A percentile compares a stretch with the other conserved stretches of the same genome.
phyloP scores from a whole-genome alignment of 805 yeast species.

The Cyberlindnera lachancei region DNA sequence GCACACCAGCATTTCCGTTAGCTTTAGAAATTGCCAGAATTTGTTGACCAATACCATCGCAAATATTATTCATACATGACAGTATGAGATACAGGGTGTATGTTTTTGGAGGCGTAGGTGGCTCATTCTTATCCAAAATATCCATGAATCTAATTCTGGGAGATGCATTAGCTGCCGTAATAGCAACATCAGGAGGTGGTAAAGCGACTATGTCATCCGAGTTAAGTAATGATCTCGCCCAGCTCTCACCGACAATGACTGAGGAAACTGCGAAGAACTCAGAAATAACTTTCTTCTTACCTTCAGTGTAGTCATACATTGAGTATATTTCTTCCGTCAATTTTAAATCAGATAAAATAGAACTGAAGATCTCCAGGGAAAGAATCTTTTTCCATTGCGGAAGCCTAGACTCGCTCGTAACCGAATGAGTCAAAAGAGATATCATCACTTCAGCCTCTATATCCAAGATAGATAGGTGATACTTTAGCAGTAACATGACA shows the following conservation, averaged over 20 bases:
- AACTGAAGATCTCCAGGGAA: constrained; percentile 64
- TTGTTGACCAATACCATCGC: constrained; percentile 62
- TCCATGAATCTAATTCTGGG: constrained; percentile 58
- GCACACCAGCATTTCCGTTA: constrained; percentile 8
- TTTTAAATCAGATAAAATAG: constrained; percentile 48
- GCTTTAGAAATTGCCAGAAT: constrained; percentile 35
- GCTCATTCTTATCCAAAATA: constrained; percentile 70
- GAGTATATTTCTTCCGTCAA: constrained; percentile 45
- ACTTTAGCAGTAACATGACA: constrained; percentile 49
- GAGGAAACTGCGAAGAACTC: constrained; percentile 43
- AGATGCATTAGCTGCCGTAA: constrained; percentile 37
- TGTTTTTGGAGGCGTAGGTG: constrained; percentile 60
- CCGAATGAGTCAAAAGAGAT: constrained; percentile 64
- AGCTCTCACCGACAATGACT: constrained; percentile 25
- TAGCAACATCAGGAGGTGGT: constrained; percentile 21
- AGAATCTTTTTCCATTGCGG: constrained; percentile 70
- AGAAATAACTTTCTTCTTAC: constrained; percentile 51
- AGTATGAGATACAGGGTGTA: constrained; percentile 56
- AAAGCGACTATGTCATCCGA: constrained; percentile 24
- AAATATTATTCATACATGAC: constrained; percentile 41
- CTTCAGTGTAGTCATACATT: constrained; percentile 52
- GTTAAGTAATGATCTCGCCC: constrained; percentile 27
- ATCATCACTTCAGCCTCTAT: constrained; percentile 79
- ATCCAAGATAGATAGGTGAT: constrained; percentile 50
- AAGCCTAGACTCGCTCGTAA: constrained; percentile 47